A percentile compares a stretch with the other conserved stretches of the same genome.
These are phyloP conservation scores for Syncephalastrum contaminatum DNA, from an alignment of 371 early-diverging fungal genomes.

Conservation along the genomic window DNA sequence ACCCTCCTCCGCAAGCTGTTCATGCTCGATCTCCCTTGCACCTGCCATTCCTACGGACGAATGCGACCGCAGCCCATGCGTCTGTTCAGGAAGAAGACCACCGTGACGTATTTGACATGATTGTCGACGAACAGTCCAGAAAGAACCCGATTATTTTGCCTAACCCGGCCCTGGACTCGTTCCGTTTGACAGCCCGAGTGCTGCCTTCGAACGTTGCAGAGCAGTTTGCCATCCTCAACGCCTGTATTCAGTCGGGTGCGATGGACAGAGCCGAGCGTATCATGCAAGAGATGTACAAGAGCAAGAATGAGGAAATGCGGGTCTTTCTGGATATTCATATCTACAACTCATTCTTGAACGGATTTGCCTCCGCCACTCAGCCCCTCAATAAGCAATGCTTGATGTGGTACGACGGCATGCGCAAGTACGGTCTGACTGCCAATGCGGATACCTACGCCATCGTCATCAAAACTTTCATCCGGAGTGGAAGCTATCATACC, in stretches of 20 bases:
- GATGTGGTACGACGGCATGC: constrained; percentile 71
- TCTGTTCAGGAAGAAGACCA: constrained; percentile 1
- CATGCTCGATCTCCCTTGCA: not conserved
- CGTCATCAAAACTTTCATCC: constrained; percentile 50
- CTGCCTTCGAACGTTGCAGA: constrained; percentile 43
- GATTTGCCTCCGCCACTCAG: constrained; percentile 53
- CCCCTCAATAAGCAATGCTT: constrained; percentile 64
- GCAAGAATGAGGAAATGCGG: constrained; percentile 68
- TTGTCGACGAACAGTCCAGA: not conserved
- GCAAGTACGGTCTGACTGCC: constrained; percentile 19
- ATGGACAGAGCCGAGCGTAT: constrained; percentile 78
- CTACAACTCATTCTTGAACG: constrained; percentile 83
- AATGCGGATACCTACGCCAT: constrained; percentile 36
- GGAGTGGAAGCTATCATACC: constrained; percentile 52
- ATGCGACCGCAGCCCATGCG: constrained; percentile 6
- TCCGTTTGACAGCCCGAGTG: constrained; percentile 27
- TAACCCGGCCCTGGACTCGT: constrained; percentile 30
- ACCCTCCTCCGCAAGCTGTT: not conserved
- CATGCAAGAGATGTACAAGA: constrained; percentile 65
- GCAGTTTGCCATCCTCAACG: constrained; percentile 63
- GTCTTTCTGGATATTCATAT: constrained; percentile 68
- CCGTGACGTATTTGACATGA: not conserved
- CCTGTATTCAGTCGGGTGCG: constrained; percentile 73
- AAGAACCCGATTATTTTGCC: constrained; percentile 34
- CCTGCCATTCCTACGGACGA: not conserved